Evolutionary conservation across 2,329 filamentous ascomycete species (phyloP), one percentile per base, ranked within the genome.

Genomic region (Fusarium cyanostomum): DNA sequence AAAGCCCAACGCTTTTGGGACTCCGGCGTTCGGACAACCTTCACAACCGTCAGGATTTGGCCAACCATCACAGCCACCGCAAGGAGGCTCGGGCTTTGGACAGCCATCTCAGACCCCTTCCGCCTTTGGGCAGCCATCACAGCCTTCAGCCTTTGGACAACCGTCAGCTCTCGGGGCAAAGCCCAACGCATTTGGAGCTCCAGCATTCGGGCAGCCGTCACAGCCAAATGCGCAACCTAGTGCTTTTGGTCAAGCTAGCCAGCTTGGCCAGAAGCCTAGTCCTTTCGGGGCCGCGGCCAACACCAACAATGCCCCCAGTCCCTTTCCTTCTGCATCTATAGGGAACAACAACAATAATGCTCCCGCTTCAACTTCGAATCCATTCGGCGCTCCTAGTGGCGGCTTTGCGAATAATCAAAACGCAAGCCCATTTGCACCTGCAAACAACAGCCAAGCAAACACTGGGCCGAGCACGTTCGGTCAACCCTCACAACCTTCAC

Each of bases 161-260:
- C 68, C 78, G 12, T 62, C 73, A 54, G 73, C 75, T 52, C 53
- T 71, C 27, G 64, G 48, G 4, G 21, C 21, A 21, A 21, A 21
- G 21, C 21, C 21, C 21, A 21, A 6, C 21, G 21, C 58, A n/a
- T 58, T 59, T 8, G 65, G 68, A 39, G 52, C 52, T n/a, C 68
- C 74, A 12, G 66, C 74, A 0, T 81, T 81, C 56, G 79, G 80
- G 1, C 80, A 82, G 52, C 75, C 81, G 27, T 73, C 78, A 33
- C 57, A 60, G 15, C 57, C 50, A 34, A 37, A 27, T 15, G 60
- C 58, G 21, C 21, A 21, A 21, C 21, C 21, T 6, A 6, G 21
- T 38, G 56, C 58, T 16, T 61, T 61, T 56, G 58, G 58, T 7
- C 52, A 73, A 13, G 68, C 73, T 11, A 21, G 21, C 61, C 56